phyloP scores from a whole-genome alignment of 768 basidiomycete species.

The Hemileccinum rubropunctum region DNA sequence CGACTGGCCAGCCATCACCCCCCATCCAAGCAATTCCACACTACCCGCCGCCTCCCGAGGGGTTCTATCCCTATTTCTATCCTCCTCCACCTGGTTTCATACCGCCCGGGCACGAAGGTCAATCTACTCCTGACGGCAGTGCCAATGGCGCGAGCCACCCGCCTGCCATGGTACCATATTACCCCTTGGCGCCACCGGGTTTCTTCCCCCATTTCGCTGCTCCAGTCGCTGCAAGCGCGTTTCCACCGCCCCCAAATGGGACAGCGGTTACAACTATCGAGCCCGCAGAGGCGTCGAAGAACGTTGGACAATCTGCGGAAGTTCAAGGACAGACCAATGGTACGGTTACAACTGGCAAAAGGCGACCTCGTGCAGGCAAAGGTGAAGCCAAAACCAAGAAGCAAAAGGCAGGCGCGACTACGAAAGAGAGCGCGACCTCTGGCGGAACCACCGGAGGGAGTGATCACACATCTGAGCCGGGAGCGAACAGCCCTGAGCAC shows the following conservation, averaged over 20 bases:
- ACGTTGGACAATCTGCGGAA: slow-evolving; percentile 2
- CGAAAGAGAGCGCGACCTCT: slow-evolving; percentile 18
- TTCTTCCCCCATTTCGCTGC: slow-evolving; percentile 38
- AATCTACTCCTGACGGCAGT: slow-evolving; percentile 30
- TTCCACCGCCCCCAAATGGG: slow-evolving; percentile 30
- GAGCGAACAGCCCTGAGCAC: slow-evolving; percentile 22
- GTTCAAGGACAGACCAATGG: slow-evolving; percentile 18
- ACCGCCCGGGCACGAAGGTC: slow-evolving; percentile 37
- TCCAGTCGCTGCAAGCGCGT: slow-evolving; percentile 28
- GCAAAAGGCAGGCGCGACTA: slow-evolving; percentile 17
- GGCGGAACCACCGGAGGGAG: slow-evolving; percentile 26
- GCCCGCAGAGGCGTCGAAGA: slow-evolving; percentile 21
- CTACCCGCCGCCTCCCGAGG: slow-evolving; percentile 39
- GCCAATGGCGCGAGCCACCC: slow-evolving; percentile 29
- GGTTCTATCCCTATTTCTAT: slow-evolving; percentile 44
- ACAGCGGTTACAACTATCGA: slow-evolving; percentile 25
- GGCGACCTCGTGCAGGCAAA: slow-evolving; percentile 30
- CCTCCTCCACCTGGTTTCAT: slow-evolving; percentile 42
- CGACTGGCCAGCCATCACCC: slow-evolving; percentile 21
- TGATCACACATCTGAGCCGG: slow-evolving; percentile 27
- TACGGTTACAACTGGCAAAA: slow-evolving; percentile 22
- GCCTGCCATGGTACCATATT: slow-evolving; percentile 35
- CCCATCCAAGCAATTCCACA: slow-evolving; percentile 25
- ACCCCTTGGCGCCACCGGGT: slow-evolving; percentile 37
- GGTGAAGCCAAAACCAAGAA: slow-evolving; percentile 34